Evolutionary conservation across 345 rosid genomes (phyloP).

Genomic region (Eucalyptus caleyi): DNA sequence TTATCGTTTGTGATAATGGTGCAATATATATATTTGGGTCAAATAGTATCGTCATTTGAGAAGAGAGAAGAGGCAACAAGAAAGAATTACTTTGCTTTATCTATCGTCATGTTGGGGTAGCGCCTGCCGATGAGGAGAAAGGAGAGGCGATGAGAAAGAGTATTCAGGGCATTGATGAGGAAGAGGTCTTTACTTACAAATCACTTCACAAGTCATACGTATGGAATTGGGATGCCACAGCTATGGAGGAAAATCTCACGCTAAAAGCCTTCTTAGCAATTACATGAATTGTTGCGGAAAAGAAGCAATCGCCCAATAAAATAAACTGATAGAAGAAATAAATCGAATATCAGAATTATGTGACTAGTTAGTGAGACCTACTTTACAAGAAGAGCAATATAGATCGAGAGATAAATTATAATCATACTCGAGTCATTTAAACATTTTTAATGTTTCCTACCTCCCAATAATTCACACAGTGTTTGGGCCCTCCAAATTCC

Average conservation of each 20-base stretch:
- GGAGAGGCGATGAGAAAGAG: background rate
- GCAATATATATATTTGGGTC: background rate
- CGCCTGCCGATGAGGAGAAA: background rate
- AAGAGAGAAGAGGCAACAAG: background rate
- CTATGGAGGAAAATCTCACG: background rate
- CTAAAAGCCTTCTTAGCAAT: background rate
- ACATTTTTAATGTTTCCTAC: background rate
- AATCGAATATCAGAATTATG: rapidly evolving
- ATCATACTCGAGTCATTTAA: background rate
- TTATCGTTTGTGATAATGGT: background rate
- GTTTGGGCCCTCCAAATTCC: rapidly evolving
- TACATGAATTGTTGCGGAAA: rapidly evolving
- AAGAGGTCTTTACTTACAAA: background rate
- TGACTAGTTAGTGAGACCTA: rapidly evolving
- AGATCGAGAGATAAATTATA: background rate
- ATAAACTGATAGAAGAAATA: background rate
- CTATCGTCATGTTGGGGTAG: background rate
- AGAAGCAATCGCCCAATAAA: rapidly evolving
- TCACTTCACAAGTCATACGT: background rate
- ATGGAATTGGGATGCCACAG: background rate
- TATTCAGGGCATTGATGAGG: background rate
- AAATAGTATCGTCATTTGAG: no score
- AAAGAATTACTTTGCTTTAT: no score
- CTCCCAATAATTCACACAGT: rapidly evolving
- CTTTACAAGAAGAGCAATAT: background rate